Base-by-base conservation (phyloP, 164 flowering plant species). In the Santalum album region DNA sequence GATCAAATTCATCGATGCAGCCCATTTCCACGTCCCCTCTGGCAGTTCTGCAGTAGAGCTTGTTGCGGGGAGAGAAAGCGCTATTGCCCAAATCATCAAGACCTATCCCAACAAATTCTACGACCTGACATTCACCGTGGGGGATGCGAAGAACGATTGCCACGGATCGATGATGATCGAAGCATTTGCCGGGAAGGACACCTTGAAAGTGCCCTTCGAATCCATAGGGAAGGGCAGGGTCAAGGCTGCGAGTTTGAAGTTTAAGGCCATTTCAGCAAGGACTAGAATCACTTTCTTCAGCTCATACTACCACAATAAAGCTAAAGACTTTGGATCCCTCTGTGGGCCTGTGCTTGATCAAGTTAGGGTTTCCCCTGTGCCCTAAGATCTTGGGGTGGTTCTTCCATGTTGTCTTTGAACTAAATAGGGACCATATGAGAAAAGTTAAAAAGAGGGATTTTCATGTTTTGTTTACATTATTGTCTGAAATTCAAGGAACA, bases 131-230 rank as follows among this genome's bases (percentile, higher is more conserved):
- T 91, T 91, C 69, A 35, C 65, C 0, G 53, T 91, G 12, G 98
- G 95, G 35, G 98, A 91, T 54, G 96, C 95, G 0, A 79, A 64
- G 67, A 91, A 88, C 39, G 85, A 81, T 1, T 91, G 98, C 74
- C 90, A 82, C 49, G 98, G 95, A 16, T 71, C 81, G 0, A 88
- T 88, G 98, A 70, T 86, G 79, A 82, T 91, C 1, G 92, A 91
- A 63, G 95, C 98, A 2, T 86, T 82, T 35, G 95, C 92, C 0
- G 92, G 63, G 4, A 75, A 79, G 17, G 72, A 67, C 2, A 78
- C 82, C 11, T 23, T 79, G 6, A 84, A 82, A 61, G 88, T 72
- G 7, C 92, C 92, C 6, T 84, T 74, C 65, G 10, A 55, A 14
- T 86, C 96, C 2, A 39, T 53, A n/a, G 96, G 92, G 15, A 73